Conservation (phyloP, 1,284 basidiomycete species). For the Austroboletus rostrupii region DNA sequence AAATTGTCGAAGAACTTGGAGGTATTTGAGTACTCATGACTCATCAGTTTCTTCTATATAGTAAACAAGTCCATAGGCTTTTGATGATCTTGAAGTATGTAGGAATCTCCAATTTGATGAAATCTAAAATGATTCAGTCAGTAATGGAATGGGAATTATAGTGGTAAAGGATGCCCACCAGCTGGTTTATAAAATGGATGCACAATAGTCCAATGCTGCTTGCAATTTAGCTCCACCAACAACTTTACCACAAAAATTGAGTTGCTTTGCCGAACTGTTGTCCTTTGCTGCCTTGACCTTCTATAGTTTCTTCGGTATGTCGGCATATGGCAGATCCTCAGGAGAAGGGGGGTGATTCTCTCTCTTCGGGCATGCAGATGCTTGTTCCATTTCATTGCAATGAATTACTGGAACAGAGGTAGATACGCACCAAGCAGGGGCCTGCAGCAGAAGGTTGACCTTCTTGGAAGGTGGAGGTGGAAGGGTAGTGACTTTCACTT, state of each 20-base stretch:
- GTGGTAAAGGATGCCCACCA: too few species aligned
- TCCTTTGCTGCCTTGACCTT: slow-evolving; percentile 63
- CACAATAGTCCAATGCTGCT: slow-evolving; percentile 80
- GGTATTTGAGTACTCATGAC: slow-evolving; percentile 70
- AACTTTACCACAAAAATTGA: slow-evolving; percentile 81
- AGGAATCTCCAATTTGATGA: slow-evolving; percentile 81
- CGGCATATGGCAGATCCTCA: slow-evolving; percentile 85
- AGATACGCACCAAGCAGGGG: slow-evolving; percentile 59
- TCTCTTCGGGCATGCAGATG: slow-evolving; percentile 93
- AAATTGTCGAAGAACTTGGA: too few species aligned
- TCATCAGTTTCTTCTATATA: slow-evolving; percentile 81
- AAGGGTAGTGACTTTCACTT: slow-evolving; percentile 50
- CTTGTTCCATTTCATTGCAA: slow-evolving; percentile 62
- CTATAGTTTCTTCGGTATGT: slow-evolving; percentile 73
- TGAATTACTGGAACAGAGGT: slow-evolving; percentile 75
- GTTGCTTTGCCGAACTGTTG: slow-evolving; percentile 76
- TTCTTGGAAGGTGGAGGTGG: slow-evolving; percentile 45
- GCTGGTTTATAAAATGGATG: too few species aligned
- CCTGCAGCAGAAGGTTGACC: slow-evolving; percentile 20
- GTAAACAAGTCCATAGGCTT: slow-evolving; percentile 92
- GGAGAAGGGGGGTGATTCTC: slow-evolving; percentile 95
- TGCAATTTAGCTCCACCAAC: slow-evolving; percentile 74
- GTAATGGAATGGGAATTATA: too few species aligned
- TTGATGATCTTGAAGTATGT: slow-evolving; percentile 86
- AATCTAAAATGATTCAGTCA: too few species aligned